Percentiles rank a stretch among this genome's conserved stretches.
These are phyloP conservation scores for Lepiota subincarnata DNA, from an alignment of 768 basidiomycete species.

Conservation along the genomic window DNA sequence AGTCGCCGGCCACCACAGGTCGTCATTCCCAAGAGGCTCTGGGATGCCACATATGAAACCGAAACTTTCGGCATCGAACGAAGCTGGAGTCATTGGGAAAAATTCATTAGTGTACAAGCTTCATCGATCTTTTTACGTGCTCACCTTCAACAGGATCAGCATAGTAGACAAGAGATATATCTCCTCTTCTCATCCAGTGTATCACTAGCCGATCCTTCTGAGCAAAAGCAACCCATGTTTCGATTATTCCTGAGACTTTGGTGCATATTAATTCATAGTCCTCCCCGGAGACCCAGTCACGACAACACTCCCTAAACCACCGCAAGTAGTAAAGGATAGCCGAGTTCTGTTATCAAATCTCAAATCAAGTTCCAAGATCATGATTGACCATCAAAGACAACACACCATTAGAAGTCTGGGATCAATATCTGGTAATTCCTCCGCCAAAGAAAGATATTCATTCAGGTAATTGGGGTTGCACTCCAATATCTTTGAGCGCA, in stretches of 20 bases:
- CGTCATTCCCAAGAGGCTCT: background rate
- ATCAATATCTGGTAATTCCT: background rate
- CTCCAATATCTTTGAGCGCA: too few species aligned
- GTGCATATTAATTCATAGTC: background rate
- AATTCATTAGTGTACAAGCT: background rate
- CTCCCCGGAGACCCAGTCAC: too few species aligned
- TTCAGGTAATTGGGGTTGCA: too few species aligned
- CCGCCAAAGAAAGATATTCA: background rate
- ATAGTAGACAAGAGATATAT: background rate
- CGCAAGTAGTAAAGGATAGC: background rate
- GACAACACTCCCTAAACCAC: background rate
- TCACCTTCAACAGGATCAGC: background rate
- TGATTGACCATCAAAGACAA: background rate
- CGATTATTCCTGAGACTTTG: background rate
- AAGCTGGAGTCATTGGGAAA: background rate
- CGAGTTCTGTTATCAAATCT: background rate
- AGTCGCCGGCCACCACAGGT: background rate
- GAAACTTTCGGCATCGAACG: background rate
- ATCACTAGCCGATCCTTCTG: background rate
- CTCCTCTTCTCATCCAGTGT: background rate
- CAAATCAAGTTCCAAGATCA: background rate
- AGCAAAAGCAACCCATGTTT: background rate
- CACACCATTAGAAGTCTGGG: background rate
- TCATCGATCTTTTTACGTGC: background rate
- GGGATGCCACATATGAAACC: background rate